These are phyloP conservation scores for Sequoia sempervirens DNA, from an alignment of 75 land plant genomes.

Conservation along the genomic window DNA sequence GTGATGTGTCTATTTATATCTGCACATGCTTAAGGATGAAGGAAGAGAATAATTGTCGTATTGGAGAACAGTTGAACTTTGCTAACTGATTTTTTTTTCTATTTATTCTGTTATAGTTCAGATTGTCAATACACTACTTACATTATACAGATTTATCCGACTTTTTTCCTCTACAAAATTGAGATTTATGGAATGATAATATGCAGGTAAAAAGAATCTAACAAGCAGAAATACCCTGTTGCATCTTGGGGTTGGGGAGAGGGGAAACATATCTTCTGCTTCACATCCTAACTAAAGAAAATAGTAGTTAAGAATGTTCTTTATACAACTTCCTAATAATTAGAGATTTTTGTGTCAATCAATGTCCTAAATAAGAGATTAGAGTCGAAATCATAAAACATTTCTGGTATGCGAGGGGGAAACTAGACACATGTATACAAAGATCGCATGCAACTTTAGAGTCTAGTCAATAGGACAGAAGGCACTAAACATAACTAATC, in stretches of 20 bases:
- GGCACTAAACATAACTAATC: neutral
- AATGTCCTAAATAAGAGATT: neutral
- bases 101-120: too few species aligned
- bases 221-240: neutral
- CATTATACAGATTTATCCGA: too few species aligned
- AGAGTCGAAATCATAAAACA: neutral
- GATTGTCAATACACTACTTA: too few species aligned
- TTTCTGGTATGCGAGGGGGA: neutral
- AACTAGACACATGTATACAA: too few species aligned
- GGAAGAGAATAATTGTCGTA: too few species aligned
- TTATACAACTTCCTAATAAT: neutral
- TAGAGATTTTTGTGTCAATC: neutral
- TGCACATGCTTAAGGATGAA: too few species aligned
- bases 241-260: neutral
- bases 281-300: neutral
- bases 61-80: too few species aligned
- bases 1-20: too few species aligned
- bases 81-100: too few species aligned
- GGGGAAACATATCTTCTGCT: too few species aligned
- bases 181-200: neutral
- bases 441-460: neutral
- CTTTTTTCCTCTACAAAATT: neutral
- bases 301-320: neutral
- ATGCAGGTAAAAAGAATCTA: neutral
- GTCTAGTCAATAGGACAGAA: neutral